Conservation (phyloP, 257 asterid species). For the Solanum clarkiae region DNA sequence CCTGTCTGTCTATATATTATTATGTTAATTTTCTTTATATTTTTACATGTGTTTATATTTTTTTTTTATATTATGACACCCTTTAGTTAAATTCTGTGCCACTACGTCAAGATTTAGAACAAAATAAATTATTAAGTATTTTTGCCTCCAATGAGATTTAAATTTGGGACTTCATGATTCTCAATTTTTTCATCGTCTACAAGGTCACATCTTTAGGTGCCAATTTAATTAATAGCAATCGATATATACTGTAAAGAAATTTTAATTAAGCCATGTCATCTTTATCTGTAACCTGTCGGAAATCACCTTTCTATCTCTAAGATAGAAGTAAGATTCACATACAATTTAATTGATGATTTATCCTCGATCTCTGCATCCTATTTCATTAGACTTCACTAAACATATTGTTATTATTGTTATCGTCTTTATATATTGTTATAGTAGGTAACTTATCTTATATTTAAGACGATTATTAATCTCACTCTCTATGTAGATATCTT, state of each 20-base stretch:
- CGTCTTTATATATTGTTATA: not conserved
- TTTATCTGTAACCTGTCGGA: not conserved
- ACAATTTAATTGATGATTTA: too few relatives aligned
- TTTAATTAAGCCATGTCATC: not conserved
- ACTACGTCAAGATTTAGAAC: not conserved
- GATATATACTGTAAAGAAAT: not conserved
- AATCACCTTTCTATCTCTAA: too few relatives aligned
- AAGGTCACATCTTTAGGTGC: not conserved
- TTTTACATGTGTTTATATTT: not conserved
- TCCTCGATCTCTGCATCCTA: too few relatives aligned
- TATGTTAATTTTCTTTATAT: too few relatives aligned
- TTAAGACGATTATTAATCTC: not conserved
- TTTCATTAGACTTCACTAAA: too few relatives aligned
- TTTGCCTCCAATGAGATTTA: fast-evolving
- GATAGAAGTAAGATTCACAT: too few relatives aligned
- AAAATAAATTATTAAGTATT: not conserved
- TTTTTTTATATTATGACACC: not conserved
- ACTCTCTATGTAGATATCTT: not conserved
- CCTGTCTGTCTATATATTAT: too few relatives aligned
- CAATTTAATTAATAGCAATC: not conserved
- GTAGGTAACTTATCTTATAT: not conserved
- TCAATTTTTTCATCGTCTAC: not conserved
- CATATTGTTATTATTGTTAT: too few relatives aligned
- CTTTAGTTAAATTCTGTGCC: not conserved
- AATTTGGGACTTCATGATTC: fast-evolving